Evolutionary conservation across 2,329 filamentous ascomycete genomes (phyloP).

Genomic region (Penicillium sp.): DNA sequence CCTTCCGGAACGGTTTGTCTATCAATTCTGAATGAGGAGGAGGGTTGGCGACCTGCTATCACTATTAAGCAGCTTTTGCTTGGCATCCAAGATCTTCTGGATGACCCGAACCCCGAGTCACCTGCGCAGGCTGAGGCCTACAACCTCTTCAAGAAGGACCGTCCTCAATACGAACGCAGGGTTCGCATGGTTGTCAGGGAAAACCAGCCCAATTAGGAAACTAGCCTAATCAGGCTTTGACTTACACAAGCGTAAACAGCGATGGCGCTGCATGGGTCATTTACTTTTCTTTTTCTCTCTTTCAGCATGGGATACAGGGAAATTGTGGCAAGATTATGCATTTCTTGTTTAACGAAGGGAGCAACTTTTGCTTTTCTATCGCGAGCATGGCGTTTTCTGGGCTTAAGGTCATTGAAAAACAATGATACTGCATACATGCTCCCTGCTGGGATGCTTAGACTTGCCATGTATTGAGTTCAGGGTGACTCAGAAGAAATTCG

Average conservation of each 20-base stretch:
- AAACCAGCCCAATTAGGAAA: slow-evolving; percentile 82
- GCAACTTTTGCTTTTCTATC: slow-evolving; percentile 12
- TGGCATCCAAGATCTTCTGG: slow-evolving; percentile 87
- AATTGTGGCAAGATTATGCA: slow-evolving; percentile 9
- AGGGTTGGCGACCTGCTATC: slow-evolving; percentile 96
- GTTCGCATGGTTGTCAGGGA: slow-evolving; percentile 79
- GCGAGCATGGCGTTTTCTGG: slow-evolving; percentile 23
- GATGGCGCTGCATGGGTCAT: slow-evolving; percentile 1
- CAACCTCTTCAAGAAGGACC: slow-evolving; percentile 89
- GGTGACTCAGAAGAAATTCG: not conserved
- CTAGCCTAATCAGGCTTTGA: slow-evolving; percentile 54
- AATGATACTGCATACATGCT: slow-evolving; percentile 3
- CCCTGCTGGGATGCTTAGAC: not conserved
- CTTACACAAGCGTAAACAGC: slow-evolving; percentile 2
- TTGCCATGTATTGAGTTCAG: not conserved
- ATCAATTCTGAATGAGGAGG: slow-evolving; percentile 94
- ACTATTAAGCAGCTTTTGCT: slow-evolving; percentile 96
- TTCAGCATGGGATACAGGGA: slow-evolving; percentile 10
- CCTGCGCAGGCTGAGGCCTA: slow-evolving; percentile 96
- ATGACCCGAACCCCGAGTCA: slow-evolving; percentile 94
- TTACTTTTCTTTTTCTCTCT: slow-evolving; percentile 8
- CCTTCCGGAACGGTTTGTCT: slow-evolving; percentile 95
- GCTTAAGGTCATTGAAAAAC: slow-evolving; percentile 2
- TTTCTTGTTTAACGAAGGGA: slow-evolving; percentile 12
- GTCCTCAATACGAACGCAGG: slow-evolving; percentile 75